Percentiles rank a stretch among this genome's conserved stretches.
Conservation (phyloP, 768 basidiomycete species). For the Pleurotus salmoneostramineus region DNA sequence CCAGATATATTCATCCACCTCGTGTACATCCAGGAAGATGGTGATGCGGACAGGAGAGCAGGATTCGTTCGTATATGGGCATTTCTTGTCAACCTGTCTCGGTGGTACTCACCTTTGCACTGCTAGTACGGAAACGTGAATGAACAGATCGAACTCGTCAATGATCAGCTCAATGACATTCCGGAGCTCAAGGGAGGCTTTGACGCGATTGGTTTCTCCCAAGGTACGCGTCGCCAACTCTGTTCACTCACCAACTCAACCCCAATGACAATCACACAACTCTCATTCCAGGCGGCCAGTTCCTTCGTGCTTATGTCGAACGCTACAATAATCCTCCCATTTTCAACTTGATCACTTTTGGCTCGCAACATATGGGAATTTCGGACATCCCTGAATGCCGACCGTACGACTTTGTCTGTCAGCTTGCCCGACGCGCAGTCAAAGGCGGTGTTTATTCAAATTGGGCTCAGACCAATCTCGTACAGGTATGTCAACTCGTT, state of each 20-base stretch:
- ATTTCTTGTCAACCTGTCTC: not conserved
- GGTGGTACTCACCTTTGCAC: conserved; percentile 5
- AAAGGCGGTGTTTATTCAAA: conserved; percentile 62
- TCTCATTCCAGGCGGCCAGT: conserved; percentile 61
- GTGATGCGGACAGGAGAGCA: conserved; percentile 61
- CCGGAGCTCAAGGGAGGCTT: conserved; percentile 68
- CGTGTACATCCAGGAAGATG: conserved; percentile 60
- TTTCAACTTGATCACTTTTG: conserved; percentile 82
- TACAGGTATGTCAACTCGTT: conserved; percentile 61
- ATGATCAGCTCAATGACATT: conserved; percentile 59
- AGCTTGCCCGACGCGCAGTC: conserved; percentile 57
- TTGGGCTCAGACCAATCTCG: conserved; percentile 74
- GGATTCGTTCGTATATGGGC: conserved; percentile 56
- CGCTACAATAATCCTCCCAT: conserved; percentile 70
- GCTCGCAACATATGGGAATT: conserved; percentile 84
- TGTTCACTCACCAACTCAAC: not conserved
- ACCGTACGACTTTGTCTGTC: conserved; percentile 65
- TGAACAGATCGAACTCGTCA: conserved; percentile 61
- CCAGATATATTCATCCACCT: conserved; percentile 78
- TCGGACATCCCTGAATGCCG: conserved; percentile 69
- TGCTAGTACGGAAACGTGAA: conserved; percentile 75
- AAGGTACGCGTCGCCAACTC: conserved; percentile 39
- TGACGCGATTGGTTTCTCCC: conserved; percentile 86
- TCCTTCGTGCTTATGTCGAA: conserved; percentile 82
- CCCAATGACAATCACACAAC: not conserved